These are phyloP conservation scores for Solanum ossicruentum DNA, from an alignment of 257 asterid genomes.

Conservation along the genomic window DNA sequence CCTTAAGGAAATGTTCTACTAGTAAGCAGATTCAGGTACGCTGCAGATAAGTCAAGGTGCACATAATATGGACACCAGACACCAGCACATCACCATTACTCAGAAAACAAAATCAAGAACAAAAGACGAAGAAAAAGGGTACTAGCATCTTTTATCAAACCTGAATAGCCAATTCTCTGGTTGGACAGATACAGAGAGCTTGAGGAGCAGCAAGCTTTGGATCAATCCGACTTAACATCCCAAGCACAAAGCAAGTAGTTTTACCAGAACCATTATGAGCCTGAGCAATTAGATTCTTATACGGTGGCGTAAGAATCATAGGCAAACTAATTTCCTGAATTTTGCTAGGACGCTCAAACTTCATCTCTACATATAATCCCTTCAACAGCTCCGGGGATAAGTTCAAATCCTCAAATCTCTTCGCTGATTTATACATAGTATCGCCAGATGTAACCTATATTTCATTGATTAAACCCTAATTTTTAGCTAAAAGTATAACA, in stretches of 20 bases:
- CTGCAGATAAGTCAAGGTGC: neutral
- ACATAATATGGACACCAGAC: neutral
- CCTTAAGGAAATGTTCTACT: neutral
- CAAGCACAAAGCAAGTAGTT: slow-evolving; percentile 95
- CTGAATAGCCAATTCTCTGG: slow-evolving; percentile 94
- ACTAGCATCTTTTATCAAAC: slow-evolving; percentile 12
- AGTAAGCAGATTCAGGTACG: neutral
- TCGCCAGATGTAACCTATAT: slow-evolving; percentile 69
- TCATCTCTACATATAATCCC: slow-evolving; percentile 82
- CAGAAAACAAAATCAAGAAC: neutral
- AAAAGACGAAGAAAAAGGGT: neutral
- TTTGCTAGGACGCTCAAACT: slow-evolving; percentile 76
- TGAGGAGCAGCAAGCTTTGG: slow-evolving; percentile 59
- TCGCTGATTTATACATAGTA: slow-evolving; percentile 62
- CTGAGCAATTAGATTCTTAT: slow-evolving; percentile 82
- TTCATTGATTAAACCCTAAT: neutral
- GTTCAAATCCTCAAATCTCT: slow-evolving; percentile 75
- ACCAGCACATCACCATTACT: neutral
- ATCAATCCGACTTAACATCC: slow-evolving; percentile 91
- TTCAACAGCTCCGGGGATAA: slow-evolving; percentile 55
- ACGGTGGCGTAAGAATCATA: slow-evolving; percentile 81
- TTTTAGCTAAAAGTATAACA: neutral
- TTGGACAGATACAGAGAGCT: slow-evolving; percentile 97
- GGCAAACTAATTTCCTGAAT: slow-evolving; percentile 84
- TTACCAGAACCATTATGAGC: slow-evolving; percentile 97